Conservation (phyloP, 169 alveolate species). For the Cryptosporidium sp. region DNA sequence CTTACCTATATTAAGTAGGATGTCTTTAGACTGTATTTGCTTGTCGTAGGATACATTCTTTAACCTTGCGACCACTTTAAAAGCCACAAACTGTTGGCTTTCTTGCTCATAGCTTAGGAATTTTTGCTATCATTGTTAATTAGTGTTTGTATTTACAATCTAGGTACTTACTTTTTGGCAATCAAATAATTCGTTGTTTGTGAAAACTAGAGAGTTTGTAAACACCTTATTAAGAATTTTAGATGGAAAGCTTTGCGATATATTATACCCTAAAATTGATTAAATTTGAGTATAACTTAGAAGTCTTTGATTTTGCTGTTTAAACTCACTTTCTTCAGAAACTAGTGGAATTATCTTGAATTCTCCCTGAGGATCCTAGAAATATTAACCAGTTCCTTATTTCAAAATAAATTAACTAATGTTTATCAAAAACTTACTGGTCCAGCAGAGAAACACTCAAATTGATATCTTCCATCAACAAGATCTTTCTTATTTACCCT, state of each 20-base stretch:
- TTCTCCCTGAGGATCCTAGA: conserved; percentile 61
- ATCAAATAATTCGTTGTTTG: background rate
- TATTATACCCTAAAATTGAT: background rate
- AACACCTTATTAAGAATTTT: background rate
- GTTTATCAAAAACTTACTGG: conserved; percentile 28
- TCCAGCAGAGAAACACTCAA: conserved; percentile 50
- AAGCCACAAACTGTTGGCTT: background rate
- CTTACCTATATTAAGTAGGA: conserved; percentile 35
- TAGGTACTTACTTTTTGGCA: conserved; percentile 7
- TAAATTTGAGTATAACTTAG: background rate
- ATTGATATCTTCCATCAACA: conserved; percentile 20
- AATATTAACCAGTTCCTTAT: background rate
- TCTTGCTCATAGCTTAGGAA: background rate
- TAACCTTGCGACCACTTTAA: background rate
- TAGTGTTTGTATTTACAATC: background rate
- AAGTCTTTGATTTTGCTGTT: background rate
- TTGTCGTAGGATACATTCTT: conserved; percentile 11
- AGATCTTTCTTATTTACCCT: conserved; percentile 17
- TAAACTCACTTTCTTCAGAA: conserved; percentile 21
- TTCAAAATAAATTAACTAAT: background rate
- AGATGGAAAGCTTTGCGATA: background rate
- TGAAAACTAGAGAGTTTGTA: conserved; percentile 19
- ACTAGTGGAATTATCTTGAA: conserved; percentile 8
- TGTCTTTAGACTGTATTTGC: background rate
- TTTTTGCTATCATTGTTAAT: background rate